A percentile compares a stretch with the other conserved stretches of the same genome.
phyloP scores from a whole-genome alignment of 352 stramenopile species.

The Pythium chondricola region DNA sequence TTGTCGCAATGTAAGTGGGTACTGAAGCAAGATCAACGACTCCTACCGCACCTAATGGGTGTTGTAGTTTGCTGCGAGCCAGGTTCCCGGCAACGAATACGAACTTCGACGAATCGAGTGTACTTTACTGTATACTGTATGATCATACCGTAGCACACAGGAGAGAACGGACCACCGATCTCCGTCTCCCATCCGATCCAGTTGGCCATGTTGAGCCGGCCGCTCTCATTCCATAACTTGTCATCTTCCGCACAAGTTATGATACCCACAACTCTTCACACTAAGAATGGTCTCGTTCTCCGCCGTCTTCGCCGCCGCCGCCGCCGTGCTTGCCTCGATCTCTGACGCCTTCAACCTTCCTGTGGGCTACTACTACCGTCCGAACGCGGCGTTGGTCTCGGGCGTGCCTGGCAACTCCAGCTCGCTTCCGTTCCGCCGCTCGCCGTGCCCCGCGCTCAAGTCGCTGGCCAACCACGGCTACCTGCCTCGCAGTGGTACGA shows the following conservation, averaged over 20 bases:
- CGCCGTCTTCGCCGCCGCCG: not conserved
- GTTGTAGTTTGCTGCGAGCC: no score
- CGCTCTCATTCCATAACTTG: conserved; percentile 12
- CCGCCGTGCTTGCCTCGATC: no score
- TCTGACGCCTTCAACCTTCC: not conserved
- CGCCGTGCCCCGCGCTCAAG: conserved; percentile 48
- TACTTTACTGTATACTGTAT: no score
- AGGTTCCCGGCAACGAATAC: no score
- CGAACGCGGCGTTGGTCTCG: conserved; percentile 18
- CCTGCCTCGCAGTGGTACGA: conserved; percentile 39
- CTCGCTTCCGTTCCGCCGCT: conserved; percentile 25
- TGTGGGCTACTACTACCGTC: conserved; percentile 31
- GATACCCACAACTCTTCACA: not conserved
- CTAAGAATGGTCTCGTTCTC: conserved; percentile 11
- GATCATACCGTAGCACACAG: no score
- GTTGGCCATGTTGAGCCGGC: no score
- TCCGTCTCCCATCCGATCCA: no score
- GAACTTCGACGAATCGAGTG: no score
- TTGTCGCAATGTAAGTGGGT: no score
- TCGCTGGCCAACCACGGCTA: conserved; percentile 51
- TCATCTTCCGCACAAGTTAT: not conserved
- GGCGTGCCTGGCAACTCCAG: conserved; percentile 16
- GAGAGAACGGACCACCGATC: no score
- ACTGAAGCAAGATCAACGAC: no score
- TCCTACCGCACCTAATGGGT: no score